Evolutionary conservation across 148 eudicot genomes (phyloP), one percentile per base, ranked within the genome.

Genomic region (Camellia japonica): DNA sequence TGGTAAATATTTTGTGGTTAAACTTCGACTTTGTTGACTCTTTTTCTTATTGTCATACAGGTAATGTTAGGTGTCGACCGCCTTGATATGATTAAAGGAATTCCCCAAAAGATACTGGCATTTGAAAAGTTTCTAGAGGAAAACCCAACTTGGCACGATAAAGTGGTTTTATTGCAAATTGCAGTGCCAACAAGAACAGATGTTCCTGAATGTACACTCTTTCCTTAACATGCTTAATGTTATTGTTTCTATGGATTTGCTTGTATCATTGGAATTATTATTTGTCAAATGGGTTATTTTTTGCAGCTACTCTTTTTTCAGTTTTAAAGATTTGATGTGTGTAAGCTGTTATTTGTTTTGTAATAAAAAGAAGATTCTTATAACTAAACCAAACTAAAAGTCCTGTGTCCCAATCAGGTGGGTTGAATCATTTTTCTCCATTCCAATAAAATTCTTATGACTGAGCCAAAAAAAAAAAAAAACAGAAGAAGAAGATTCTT

Each of bases 151-250:
- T 93, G 97, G 99, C 89, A 84, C 30, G 97, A 96, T 82, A 92
- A 88, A 91, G 99, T 96, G 46, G 98, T 93, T 85, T 90, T 96
- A 79, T 91, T 93, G 77, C 99, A 96, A 84, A 96, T 96, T 83
- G 99, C 98, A 68, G 99, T 96, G 82, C 99, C 98, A 78, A 92
- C 99, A 85, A 91, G 99, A 87, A 93, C 98, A 16, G 99, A 96
- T 85, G 98, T 96, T 77, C 98, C 97, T 84, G 99, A 96, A 87
- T 96, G 98, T 96, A 90, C 71, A 91, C 20, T 81, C 79, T 79
- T 59, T 44, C 44, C 20, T 41, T 63, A 55, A 71, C 65, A 55
- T 70, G 30, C 60, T 80, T 52, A 11, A 52, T 75, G 0, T 74
- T 58, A 51, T 68, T 44, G 43, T 66, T 83, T 43, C 59, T 63